Evolutionary conservation across 179 eudicot genomes (phyloP).

Genomic region (Beta lomatogona): DNA sequence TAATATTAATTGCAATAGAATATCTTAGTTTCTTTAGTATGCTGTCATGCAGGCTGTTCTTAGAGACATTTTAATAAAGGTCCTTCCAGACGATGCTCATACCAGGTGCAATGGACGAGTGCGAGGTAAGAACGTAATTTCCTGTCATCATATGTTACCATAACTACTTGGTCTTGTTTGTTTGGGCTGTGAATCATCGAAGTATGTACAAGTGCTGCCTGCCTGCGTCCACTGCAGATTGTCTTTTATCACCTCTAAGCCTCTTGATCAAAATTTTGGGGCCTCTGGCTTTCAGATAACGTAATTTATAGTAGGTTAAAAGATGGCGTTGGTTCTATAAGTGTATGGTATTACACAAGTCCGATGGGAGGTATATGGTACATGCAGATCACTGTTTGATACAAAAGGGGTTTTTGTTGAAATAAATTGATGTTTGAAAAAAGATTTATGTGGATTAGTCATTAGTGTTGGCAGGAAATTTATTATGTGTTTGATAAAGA

Average conservation of each 20-base stretch:
- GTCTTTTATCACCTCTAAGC: neutral
- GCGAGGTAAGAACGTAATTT: slow-evolving; percentile 61
- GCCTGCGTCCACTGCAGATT: neutral
- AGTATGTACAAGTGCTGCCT: neutral
- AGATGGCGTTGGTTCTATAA: neutral
- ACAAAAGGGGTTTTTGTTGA: neutral
- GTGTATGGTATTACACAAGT: neutral
- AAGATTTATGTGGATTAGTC: neutral
- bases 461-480: neutral
- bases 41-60: slow-evolving; percentile 73
- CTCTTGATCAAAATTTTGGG: neutral
- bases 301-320: neutral
- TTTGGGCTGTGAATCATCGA: neutral
- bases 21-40: slow-evolving; percentile 6
- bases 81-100: slow-evolving; percentile 85
- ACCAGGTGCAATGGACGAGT: slow-evolving; percentile 86
- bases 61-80: slow-evolving; percentile 68
- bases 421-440: neutral
- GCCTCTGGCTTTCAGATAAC: neutral
- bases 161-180: neutral
- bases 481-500: neutral
- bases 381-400: neutral
- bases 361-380: neutral
- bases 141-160: neutral
- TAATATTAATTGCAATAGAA: neutral